Conservation (phyloP, 345 rosid species). For the Euphorbia pulcherrima region DNA sequence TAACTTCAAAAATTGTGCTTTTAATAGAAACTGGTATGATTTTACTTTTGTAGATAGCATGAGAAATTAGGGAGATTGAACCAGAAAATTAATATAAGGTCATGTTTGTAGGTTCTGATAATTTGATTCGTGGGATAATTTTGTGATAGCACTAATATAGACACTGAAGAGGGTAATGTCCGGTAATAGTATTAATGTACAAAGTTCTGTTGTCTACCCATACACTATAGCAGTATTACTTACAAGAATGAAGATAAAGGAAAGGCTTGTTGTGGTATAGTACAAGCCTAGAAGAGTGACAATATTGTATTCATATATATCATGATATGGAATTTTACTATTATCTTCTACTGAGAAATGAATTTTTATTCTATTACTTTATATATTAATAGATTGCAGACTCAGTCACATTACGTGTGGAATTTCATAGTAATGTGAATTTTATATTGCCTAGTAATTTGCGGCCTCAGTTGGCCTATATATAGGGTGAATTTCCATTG, state of each 20-base stretch:
- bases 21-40: neutral
- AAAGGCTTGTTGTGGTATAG: neutral
- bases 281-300: neutral
- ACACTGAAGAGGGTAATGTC: neutral
- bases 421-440: neutral
- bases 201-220: neutral
- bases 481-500: too few relatives aligned
- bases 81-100: neutral
- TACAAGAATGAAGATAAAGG: neutral
- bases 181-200: neutral
- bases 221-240: neutral
- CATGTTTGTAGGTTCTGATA: neutral
- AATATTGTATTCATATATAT: neutral
- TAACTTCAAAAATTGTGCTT: neutral
- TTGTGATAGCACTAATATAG: neutral
- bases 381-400: neutral
- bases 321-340: neutral
- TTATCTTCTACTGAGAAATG: too few relatives aligned
- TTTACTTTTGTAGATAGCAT: conserved; percentile 26
- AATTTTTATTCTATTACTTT: neutral
- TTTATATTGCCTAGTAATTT: too few relatives aligned
- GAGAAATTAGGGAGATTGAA: conserved; percentile 12
- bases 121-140: neutral
- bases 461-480: too few relatives aligned
- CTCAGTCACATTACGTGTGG: neutral